A percentile compares a stretch with the other conserved stretches of the same genome.
Evolutionary conservation across 177 flowering plant genomes (phyloP).

Genomic region (Vitis hybrid): DNA sequence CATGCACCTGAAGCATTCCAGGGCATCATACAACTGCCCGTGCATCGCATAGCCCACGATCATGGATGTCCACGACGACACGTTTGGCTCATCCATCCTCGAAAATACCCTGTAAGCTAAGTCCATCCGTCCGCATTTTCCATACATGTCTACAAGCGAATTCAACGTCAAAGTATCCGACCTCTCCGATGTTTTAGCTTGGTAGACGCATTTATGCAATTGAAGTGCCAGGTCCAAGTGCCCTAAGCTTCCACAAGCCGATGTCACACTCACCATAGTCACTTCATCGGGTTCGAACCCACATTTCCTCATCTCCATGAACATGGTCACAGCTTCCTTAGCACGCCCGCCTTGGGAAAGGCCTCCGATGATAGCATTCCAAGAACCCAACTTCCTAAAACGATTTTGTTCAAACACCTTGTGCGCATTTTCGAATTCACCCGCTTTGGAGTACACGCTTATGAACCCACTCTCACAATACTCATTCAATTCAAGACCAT

Average conservation of each 20-base stretch:
- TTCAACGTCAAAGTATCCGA: conserved; percentile 55
- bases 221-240: conserved; percentile 59
- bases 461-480: conserved; percentile 71
- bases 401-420: conserved; percentile 59
- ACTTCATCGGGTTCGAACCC: conserved; percentile 66
- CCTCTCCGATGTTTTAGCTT: conserved; percentile 36
- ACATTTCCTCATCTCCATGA: conserved; percentile 39
- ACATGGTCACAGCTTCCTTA: conserved; percentile 49
- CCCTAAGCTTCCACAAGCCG: conserved; percentile 72
- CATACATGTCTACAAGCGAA: conserved; percentile 73
- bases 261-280: conserved; percentile 64
- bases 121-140: conserved; percentile 81
- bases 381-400: conserved; percentile 68
- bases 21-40: conserved; percentile 49
- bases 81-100: conserved; percentile 44
- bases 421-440: conserved; percentile 48
- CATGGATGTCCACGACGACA: conserved; percentile 79
- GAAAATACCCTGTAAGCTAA: conserved; percentile 53
- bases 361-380: conserved; percentile 80
- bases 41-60: conserved; percentile 69
- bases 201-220: conserved; percentile 59
- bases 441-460: conserved; percentile 46
- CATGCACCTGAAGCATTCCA: conserved; percentile 54
- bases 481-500: conserved; percentile 46
- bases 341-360: conserved; percentile 58